These are phyloP conservation scores for Decorospora gaudefroyi DNA, from an alignment of 2,329 filamentous ascomycete species.

Conservation along the genomic window DNA sequence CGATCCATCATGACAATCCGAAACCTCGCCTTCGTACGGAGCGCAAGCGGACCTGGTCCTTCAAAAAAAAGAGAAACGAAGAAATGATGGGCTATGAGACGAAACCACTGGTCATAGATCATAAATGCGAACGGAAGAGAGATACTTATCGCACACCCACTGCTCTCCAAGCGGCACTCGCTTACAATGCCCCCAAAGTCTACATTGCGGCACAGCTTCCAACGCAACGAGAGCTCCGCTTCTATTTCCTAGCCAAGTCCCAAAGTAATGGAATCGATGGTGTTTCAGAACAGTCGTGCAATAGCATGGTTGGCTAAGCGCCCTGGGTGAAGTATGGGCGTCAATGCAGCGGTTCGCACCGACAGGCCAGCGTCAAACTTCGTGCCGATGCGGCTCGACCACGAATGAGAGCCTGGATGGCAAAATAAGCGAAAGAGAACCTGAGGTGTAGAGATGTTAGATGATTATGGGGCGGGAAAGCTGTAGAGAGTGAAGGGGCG, in stretches of 20 bases:
- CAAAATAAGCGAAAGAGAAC: too few relatives aligned
- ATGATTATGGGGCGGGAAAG: too few relatives aligned
- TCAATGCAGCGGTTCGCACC: slow-evolving; percentile 11
- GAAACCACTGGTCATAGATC: too few relatives aligned
- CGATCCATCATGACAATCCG: too few relatives aligned
- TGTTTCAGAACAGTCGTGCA: slow-evolving; percentile 4
- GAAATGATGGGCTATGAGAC: too few relatives aligned
- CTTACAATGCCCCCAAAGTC: neutral
- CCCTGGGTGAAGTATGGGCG: slow-evolving; percentile 6
- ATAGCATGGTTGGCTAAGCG: slow-evolving; percentile 12
- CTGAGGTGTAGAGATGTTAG: too few relatives aligned
- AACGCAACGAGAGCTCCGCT: neutral
- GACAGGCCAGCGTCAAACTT: slow-evolving; percentile 1
- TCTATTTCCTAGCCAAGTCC: neutral
- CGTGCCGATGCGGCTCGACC: slow-evolving; percentile 1
- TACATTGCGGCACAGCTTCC: slow-evolving; percentile 2
- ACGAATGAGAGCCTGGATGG: neutral
- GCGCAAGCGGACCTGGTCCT: too few relatives aligned
- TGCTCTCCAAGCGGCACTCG: neutral
- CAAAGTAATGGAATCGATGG: neutral
- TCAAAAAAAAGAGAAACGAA: too few relatives aligned
- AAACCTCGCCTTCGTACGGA: too few relatives aligned
- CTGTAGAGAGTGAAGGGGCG: too few relatives aligned
- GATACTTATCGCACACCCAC: neutral
- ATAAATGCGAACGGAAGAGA: too few relatives aligned